These are phyloP conservation scores for Oryza meridionalis DNA, from an alignment of 176 grass and related monocot species.

Conservation along the genomic window DNA sequence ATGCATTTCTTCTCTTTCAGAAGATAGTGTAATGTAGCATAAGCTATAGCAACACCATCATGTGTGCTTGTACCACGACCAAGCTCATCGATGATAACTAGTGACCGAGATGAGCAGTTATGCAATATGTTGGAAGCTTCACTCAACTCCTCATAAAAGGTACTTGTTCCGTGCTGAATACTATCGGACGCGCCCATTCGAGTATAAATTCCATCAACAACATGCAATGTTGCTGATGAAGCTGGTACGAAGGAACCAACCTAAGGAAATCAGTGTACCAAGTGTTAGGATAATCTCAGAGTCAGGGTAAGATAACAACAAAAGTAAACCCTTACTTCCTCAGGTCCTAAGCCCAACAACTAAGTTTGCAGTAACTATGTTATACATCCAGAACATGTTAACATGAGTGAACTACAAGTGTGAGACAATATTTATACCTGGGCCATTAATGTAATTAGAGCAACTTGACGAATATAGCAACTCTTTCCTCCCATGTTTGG, in stretches of 20 bases:
- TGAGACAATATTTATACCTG: constrained; percentile 60
- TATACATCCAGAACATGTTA: constrained; percentile 10
- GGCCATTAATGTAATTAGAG: constrained; percentile 92
- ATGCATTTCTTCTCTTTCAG: constrained; percentile 71
- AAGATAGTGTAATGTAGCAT: constrained; percentile 79
- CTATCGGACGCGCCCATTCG: constrained; percentile 93
- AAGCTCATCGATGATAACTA: constrained; percentile 98
- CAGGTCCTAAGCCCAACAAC: not conserved
- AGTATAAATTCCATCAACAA: constrained; percentile 87
- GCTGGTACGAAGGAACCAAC: constrained; percentile 94
- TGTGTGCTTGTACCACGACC: constrained; percentile 94
- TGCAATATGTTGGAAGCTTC: constrained; percentile 84
- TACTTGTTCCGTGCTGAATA: constrained; percentile 92
- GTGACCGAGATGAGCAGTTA: constrained; percentile 73
- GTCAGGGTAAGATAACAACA: constrained; percentile 7
- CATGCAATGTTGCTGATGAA: constrained; percentile 76
- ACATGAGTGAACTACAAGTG: not conserved
- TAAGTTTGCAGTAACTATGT: constrained; percentile 8
- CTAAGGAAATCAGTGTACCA: constrained; percentile 53
- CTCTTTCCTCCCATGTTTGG: constrained; percentile 99
- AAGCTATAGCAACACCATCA: constrained; percentile 91
- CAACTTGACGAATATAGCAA: constrained; percentile 97
- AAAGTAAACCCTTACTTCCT: not conserved
- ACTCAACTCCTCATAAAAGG: constrained; percentile 88
- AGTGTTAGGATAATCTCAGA: constrained; percentile 39